Base-by-base conservation (phyloP, 2,329 filamentous ascomycete genomes). In the Colletotrichum sp. region DNA sequence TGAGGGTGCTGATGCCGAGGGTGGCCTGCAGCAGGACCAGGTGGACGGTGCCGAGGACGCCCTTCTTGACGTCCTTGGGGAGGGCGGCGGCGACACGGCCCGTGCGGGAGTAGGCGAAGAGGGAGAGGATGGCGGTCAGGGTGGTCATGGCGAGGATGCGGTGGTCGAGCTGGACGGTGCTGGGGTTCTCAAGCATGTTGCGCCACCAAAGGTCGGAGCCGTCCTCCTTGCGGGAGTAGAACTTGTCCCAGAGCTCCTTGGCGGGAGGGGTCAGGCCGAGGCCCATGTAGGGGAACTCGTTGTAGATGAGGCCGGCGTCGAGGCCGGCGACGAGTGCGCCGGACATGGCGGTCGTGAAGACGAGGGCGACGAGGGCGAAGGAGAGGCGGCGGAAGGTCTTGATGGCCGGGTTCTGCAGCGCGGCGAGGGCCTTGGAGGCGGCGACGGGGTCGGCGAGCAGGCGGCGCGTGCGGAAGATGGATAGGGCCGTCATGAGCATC, bases 241-340 rank as follows among this genome's bases (percentile, higher is more conserved):
- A 98, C 49, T 91, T 88, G 81, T 96, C 93, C 85, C 95, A 96
- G 36, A 99, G 92, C 87, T 99, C 96, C 12, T 92, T 89, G 81
- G 90, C 92, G 1, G 96, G 96, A 2, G 96, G 96, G 1, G 95
- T 90, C 26, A 98, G 87, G 13, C 96, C 95, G 5, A 92, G 86
- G 10, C 97, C 97, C 97, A 99, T 99, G 86, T 91, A 95, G 8
- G 97, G 97, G 84, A 99, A 99, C 85, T 99, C 96, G 84, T 99
- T 99, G 89, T 99, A 99, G 86, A 99, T 99, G 72, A 99, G 90
- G 10, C 97, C 97, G 10, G 97, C 97, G 83, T 99, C 97, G 16
- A 99, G 93, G 36, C 97, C 97, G 8, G 97, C 97, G 36, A 99
- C 97, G 4, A 99, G 91, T 7, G 93, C 96, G 70, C 96, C 97